A percentile compares a stretch with the other conserved stretches of the same genome.
Conservation (phyloP, 108 stramenopile species). For the Licmophora abbreviata region DNA sequence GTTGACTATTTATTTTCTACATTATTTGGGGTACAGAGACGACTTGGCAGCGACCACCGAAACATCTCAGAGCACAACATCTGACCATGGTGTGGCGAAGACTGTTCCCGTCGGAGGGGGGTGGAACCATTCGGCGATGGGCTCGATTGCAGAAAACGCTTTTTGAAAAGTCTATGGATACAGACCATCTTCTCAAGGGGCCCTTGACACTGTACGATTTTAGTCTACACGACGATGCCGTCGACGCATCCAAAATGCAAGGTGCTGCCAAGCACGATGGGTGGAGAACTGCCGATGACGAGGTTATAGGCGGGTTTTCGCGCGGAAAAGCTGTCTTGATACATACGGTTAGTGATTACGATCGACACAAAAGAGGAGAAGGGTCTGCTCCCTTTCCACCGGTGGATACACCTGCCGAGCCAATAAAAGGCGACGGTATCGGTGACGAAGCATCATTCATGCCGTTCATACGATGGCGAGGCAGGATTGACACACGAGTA, state of each 20-base stretch:
- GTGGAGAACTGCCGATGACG: constrained; percentile 79
- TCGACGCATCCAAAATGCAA: constrained; percentile 38
- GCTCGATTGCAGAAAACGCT: background rate
- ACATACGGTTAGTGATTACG: constrained; percentile 15
- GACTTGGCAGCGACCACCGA: background rate
- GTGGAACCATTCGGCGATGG: constrained; percentile 2
- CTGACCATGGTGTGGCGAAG: too few relatives aligned
- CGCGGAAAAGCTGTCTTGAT: constrained; percentile 14
- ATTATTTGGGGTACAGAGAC: background rate
- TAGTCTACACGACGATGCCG: constrained; percentile 51
- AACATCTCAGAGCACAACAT: too few relatives aligned
- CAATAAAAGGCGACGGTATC: background rate
- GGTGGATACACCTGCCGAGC: constrained; percentile 3
- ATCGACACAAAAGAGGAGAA: constrained; percentile 18
- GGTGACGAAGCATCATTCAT: constrained; percentile 11
- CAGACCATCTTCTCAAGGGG: constrained; percentile 16
- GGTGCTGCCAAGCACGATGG: constrained; percentile 23
- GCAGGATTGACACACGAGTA: constrained; percentile 50
- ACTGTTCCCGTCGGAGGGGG: background rate
- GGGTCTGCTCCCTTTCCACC: constrained; percentile 30
- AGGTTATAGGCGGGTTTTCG: constrained; percentile 73
- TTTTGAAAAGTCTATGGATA: background rate
- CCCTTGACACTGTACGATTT: constrained; percentile 75
- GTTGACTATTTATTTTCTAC: background rate
- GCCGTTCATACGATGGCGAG: constrained; percentile 79